Evolutionary conservation across 2,329 filamentous ascomycete species (phyloP).

Genomic region (Pseudocercospora fuligena): DNA sequence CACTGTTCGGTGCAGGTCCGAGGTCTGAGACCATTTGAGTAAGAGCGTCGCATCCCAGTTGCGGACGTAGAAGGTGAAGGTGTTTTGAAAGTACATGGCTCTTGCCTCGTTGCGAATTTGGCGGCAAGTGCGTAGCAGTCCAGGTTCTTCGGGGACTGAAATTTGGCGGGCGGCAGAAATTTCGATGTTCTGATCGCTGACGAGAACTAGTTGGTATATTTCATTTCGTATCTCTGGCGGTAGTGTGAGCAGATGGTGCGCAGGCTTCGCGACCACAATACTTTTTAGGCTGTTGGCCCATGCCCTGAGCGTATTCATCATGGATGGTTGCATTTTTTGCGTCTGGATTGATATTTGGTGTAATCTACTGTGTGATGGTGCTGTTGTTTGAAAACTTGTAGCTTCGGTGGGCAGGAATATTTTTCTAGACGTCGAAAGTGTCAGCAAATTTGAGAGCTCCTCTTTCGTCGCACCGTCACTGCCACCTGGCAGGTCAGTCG

Average conservation of each 20-base stretch:
- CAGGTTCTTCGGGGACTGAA: constrained; percentile 8
- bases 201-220: neutral
- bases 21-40: constrained; percentile 8
- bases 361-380: neutral
- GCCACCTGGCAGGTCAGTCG: neutral
- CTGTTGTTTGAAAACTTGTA: neutral
- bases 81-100: constrained; percentile 28
- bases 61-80: constrained; percentile 20
- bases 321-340: neutral
- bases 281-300: neutral
- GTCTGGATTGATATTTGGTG: neutral
- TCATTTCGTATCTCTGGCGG: neutral
- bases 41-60: constrained; percentile 12
- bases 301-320: neutral
- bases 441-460: neutral
- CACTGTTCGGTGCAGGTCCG: neutral
- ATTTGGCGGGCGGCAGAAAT: neutral
- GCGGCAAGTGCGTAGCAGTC: constrained; percentile 16
- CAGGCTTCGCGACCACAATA: neutral
- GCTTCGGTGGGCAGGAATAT: neutral
- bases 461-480: too few relatives aligned
- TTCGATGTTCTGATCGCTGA: neutral
- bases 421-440: neutral
- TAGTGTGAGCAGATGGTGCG: neutral
- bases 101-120: constrained; percentile 21